Percentiles rank a stretch among this genome's conserved stretches.
Evolutionary conservation across 2,329 filamentous ascomycete species (phyloP).

Genomic region (Epichloe scottii): DNA sequence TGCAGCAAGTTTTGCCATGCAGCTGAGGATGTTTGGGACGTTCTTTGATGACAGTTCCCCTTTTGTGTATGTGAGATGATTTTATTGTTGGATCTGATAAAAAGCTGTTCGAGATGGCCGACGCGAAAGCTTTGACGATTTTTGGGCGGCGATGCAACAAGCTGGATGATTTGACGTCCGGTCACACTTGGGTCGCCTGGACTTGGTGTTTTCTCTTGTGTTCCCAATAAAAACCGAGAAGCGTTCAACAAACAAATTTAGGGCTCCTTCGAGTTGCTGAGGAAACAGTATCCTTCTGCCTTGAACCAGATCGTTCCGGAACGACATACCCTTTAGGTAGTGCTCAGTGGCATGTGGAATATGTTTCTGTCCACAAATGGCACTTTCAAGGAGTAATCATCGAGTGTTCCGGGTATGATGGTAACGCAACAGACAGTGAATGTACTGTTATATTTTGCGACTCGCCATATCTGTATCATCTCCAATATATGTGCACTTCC

Average conservation of each 20-base stretch:
- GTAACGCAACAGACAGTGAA: not conserved
- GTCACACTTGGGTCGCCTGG: slow-evolving; percentile 48
- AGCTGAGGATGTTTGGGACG: slow-evolving; percentile 90
- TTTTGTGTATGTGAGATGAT: too few species aligned
- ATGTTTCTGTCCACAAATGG: not conserved
- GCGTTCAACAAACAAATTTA: slow-evolving; percentile 63
- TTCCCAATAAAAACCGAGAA: slow-evolving; percentile 61
- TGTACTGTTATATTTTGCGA: not conserved
- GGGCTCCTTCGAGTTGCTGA: too few species aligned
- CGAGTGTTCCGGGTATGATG: not conserved
- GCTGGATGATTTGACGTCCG: slow-evolving; percentile 24
- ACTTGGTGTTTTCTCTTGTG: slow-evolving; percentile 66
- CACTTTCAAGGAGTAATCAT: not conserved
- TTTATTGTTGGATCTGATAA: not conserved
- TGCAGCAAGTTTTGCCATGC: slow-evolving; percentile 99
- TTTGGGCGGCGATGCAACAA: slow-evolving; percentile 61
- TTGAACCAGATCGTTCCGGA: not conserved
- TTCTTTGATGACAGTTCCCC: slow-evolving; percentile 47
- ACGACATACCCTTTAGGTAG: not conserved
- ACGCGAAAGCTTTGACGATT: slow-evolving; percentile 15
- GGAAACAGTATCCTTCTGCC: slow-evolving; percentile 14
- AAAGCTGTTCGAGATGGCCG: slow-evolving; percentile 7
- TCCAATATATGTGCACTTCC: not conserved
- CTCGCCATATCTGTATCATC: not conserved
- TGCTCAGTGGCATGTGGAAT: not conserved